Conservation (phyloP, 2,329 filamentous ascomycete species). For the Ophiocordyceps camponoti-leonardi region DNA sequence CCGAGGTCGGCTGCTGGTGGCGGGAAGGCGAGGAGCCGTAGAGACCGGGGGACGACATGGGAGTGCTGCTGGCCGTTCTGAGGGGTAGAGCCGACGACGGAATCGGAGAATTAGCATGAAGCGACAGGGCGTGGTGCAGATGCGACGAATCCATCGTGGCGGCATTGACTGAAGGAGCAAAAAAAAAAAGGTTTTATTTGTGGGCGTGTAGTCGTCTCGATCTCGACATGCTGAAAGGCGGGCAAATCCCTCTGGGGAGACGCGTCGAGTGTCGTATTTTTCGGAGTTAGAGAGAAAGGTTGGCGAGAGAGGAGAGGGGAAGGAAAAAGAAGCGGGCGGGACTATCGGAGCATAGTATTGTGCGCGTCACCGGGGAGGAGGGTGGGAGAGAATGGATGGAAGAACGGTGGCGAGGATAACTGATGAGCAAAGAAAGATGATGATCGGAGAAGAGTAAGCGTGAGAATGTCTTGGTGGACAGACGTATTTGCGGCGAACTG, state of each 20-base stretch:
- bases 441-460: background rate
- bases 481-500: background rate
- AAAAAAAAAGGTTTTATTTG: background rate
- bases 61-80: conserved; percentile 37
- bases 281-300: too few relatives aligned
- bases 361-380: too few relatives aligned
- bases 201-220: conserved; percentile 1
- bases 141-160: conserved; percentile 5
- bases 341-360: background rate
- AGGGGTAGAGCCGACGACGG: conserved; percentile 19
- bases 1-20: conserved; percentile 20
- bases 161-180: conserved; percentile 1
- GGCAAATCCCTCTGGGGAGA: background rate
- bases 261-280: background rate
- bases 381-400: background rate
- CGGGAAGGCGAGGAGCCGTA: conserved; percentile 35
- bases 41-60: conserved; percentile 42
- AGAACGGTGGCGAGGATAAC: background rate
- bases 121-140: conserved; percentile 6
- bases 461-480: background rate
- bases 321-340: background rate
- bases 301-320: background rate
- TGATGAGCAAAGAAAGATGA: background rate
- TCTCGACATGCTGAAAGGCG: conserved; percentile 5
- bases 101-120: conserved; percentile 15